Evolutionary conservation across 371 early-diverging fungal species (phyloP).

Genomic region (Syncephalastrum sp.): DNA sequence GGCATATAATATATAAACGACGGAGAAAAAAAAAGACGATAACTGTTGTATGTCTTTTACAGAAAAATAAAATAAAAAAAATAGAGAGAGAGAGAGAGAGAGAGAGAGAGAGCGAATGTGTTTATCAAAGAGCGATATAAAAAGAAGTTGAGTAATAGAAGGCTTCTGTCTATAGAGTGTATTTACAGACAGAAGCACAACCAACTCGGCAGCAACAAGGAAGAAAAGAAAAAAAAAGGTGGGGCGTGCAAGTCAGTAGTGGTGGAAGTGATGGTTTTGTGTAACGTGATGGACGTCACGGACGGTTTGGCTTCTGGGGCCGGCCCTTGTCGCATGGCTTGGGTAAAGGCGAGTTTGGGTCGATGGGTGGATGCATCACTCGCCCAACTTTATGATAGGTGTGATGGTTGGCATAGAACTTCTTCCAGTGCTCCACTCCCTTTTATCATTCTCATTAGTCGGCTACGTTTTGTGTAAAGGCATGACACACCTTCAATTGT

Average conservation of each 20-base stretch:
- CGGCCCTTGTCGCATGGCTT: slow-evolving; percentile 39
- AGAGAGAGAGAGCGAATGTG: neutral
- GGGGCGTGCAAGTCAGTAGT: slow-evolving; percentile 1
- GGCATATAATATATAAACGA: slow-evolving; percentile 6
- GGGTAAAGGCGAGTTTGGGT: slow-evolving; percentile 79
- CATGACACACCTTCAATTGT: slow-evolving; percentile 64
- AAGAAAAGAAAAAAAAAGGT: slow-evolving; percentile 1
- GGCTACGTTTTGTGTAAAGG: neutral
- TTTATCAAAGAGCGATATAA: no score
- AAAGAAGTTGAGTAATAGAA: no score
- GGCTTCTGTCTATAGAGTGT: slow-evolving; percentile 8
- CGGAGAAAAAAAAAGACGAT: neutral
- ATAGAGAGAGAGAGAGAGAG: slow-evolving; percentile 8
- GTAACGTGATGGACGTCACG: slow-evolving; percentile 7
- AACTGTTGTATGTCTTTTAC: neutral
- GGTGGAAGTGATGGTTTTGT: neutral
- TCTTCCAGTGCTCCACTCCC: slow-evolving; percentile 82
- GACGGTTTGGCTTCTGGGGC: slow-evolving; percentile 30
- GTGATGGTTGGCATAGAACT: slow-evolving; percentile 83
- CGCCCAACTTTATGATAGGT: slow-evolving; percentile 85
- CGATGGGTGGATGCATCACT: slow-evolving; percentile 79
- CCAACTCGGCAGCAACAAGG: neutral
- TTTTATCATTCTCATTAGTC: slow-evolving; percentile 2
- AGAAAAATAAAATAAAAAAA: slow-evolving; percentile 5
- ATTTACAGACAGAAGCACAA: slow-evolving; percentile 9